Conservation (phyloP, 179 eudicot genomes). For the Patellifolia procumbens region DNA sequence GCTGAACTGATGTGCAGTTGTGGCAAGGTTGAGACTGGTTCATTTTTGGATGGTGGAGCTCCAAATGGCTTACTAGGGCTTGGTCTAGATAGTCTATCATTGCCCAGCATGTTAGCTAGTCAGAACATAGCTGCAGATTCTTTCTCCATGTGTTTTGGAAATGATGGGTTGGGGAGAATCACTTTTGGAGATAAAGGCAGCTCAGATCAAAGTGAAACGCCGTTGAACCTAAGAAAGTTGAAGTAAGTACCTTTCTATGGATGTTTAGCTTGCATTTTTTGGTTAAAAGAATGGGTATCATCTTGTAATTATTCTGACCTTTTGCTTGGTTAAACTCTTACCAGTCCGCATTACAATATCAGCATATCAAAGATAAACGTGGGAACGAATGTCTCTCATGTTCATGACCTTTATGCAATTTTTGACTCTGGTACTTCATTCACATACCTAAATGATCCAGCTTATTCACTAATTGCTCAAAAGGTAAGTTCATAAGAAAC, state of each 20-base stretch:
- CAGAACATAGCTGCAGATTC: constrained; percentile 73
- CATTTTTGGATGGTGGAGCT: constrained; percentile 84
- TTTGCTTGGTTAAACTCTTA: constrained; percentile 12
- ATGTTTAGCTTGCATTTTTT: constrained; percentile 3
- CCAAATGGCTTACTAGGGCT: constrained; percentile 97
- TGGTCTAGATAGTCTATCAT: constrained; percentile 70
- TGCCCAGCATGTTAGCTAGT: constrained; percentile 81
- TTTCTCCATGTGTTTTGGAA: constrained; percentile 95
- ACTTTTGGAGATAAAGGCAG: constrained; percentile 92
- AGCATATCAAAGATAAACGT: constrained; percentile 57
- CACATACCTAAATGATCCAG: constrained; percentile 78
- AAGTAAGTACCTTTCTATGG: constrained; percentile 48
- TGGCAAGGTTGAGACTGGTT: constrained; percentile 81
- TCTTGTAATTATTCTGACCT: constrained; percentile 19
- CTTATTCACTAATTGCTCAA: constrained; percentile 59
- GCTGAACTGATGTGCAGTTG: constrained; percentile 57
- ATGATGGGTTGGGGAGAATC: constrained; percentile 71
- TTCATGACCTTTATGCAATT: constrained; percentile 55
- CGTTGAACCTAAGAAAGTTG: constrained; percentile 45
- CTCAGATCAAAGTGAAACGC: constrained; percentile 76
- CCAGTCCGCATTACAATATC: constrained; percentile 70
- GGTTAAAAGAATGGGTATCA: constrained; percentile 10
- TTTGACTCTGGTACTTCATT: constrained; percentile 96
- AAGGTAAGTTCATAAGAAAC: constrained; percentile 48
- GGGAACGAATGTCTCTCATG: constrained; percentile 49